These are phyloP conservation scores for Fraxinus cuspidata DNA, from an alignment of 257 asterid species.

Conservation along the genomic window DNA sequence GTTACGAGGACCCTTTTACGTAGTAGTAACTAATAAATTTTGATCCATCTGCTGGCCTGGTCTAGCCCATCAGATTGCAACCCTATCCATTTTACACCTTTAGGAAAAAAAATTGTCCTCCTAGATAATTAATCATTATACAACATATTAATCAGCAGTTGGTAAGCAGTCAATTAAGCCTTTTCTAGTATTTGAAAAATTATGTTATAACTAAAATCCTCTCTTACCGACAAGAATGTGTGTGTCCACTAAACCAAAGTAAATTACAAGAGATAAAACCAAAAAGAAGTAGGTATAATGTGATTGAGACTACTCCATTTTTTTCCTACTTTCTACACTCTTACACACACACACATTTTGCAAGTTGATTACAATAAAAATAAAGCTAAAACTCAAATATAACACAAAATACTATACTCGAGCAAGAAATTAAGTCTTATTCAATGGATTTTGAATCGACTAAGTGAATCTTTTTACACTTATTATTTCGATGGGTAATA, in stretches of 20 bases:
- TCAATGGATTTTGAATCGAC: no score
- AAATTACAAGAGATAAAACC: conserved; percentile 40
- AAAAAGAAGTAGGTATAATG: conserved; percentile 19
- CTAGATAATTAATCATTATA: neutral
- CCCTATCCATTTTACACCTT: neutral
- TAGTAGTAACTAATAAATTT: no score
- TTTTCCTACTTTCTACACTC: conserved; percentile 24
- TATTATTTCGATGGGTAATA: no score
- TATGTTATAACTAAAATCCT: conserved; percentile 30
- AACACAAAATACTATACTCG: neutral
- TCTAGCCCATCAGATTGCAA: neutral
- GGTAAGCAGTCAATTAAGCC: conserved; percentile 62
- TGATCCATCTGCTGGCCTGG: no score
- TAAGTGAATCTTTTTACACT: no score
- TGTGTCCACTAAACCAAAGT: conserved; percentile 53
- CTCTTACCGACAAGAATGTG: conserved; percentile 78
- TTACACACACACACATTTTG: no score
- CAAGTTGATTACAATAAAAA: no score
- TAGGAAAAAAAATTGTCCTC: neutral
- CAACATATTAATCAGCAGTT: conserved; percentile 39
- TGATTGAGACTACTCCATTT: conserved; percentile 35
- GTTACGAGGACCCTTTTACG: no score
- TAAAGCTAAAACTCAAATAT: neutral
- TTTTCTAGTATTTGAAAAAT: conserved; percentile 25
- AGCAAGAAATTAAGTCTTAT: neutral